Evolutionary conservation across 1,284 basidiomycete species (phyloP), one percentile per base, ranked within the genome.

Genomic region (Schizophyllum amplum): DNA sequence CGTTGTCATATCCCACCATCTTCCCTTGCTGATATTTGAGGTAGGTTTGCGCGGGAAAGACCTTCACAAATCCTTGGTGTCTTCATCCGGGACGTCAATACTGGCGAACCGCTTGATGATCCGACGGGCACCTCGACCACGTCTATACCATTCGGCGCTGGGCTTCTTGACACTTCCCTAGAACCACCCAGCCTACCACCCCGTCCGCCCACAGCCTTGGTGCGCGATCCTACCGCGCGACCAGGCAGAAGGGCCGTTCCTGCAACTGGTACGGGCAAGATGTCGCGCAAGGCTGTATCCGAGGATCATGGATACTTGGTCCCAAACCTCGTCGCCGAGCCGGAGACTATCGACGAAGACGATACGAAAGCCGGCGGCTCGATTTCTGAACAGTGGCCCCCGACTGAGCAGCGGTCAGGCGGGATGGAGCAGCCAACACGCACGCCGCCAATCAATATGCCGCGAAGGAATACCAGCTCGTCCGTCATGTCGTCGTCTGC

Each of bases 31-130:
- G 22, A 57, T 51, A 17, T 7, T 55, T 33, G 6, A 6, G 26
- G 5, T 50, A 76, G 74, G 26, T 67, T 94, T 21, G 90, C 92
- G 0, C 69, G 72, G 21, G 85, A 90, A 58, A 77, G 83, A 17
- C 86, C 89, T 0, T 61, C 70, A 7, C 86, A 87, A 65, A 76
- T 92, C 46, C 69, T 84, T 4, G 90, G 77, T 2, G 80, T 95
- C 47, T 90, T 90, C 70, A 83, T 95, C 52, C 79, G 92, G 24
- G 87, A 93, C 64, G 88, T 86, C 56, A 80, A 73, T 33, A 65
- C 67, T 4, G 68, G 68, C 5, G 70, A 72, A 4, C 67, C 69
- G 1, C 64, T 88, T 20, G 75, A 78, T 5, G 82, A 87, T 62
- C 84, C 85, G 1, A 86, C 79, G 0, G 84, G 84, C 20, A 69